Base-by-base conservation (phyloP, 371 early-diverging fungal species). In the Mortierella sp. region DNA sequence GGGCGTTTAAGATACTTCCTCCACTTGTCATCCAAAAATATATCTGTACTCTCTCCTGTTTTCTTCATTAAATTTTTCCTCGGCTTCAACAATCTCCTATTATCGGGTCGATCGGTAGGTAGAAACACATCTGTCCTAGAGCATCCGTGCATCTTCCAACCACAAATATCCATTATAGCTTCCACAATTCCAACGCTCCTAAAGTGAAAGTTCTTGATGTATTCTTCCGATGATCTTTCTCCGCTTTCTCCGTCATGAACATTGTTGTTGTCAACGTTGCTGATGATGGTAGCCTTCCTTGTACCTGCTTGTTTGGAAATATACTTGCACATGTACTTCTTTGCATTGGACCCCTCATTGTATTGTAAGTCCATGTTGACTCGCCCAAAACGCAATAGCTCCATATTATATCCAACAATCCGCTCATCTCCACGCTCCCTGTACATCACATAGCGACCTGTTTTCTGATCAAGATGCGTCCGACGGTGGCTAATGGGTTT, bases 351-450 rank as follows among this genome's bases (percentile, higher is more conserved):
- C 45, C 69, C 69, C 31, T 26, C 10, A 47, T 69, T 69, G 23
- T 52, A 58, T 54, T 58, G 62, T 24, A 62, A n/a, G 39, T 68
- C 69, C 42, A 68, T 68, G 49, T 68, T 62, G 38, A 56, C 61
- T 18, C 62, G 58, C 30, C 42, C 61, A 46, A 58, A 62, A 8
- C 58, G 62, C 14, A 68, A 58, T 12, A 68, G 45, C 7, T 68
- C 58, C 23, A 56, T 24, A 46, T 62, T 68, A 28, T 68, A 68
- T 23, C 65, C 58, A 56, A 10, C 41, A 9, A 62, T n/a, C 14
- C 50, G 46, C 30, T 48, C 34, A 19, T 61, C 61, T 61, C 49
- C 68, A n/a, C 49, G 39, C 21, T 34, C 57, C 13, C 61, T 23
- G 12, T 28, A 50, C 42, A 56, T 19, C 21, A 64, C 64, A 24